These are phyloP conservation scores for Pseudozyma pruni DNA, from an alignment of 1,284 basidiomycete species.

Conservation along the genomic window DNA sequence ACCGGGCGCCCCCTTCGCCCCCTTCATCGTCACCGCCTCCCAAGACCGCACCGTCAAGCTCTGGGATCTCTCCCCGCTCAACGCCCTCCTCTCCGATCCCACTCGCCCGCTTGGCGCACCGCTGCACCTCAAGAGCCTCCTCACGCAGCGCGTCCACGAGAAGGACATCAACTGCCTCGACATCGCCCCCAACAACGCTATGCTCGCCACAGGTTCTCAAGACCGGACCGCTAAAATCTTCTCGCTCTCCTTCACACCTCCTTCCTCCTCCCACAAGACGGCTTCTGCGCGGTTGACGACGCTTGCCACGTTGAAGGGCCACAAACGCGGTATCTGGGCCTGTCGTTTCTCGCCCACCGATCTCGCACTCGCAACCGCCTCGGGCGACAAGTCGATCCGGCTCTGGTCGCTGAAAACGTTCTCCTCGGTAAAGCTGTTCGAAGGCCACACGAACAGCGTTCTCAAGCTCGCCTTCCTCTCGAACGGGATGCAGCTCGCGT, in stretches of 20 bases:
- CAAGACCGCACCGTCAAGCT: constrained; percentile 98
- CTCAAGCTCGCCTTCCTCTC: constrained; percentile 89
- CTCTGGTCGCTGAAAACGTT: constrained; percentile 84
- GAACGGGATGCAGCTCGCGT: constrained; percentile 84
- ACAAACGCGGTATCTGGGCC: constrained; percentile 95
- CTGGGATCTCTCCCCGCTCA: constrained; percentile 77
- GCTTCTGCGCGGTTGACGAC: constrained; percentile 72
- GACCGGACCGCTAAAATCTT: constrained; percentile 94
- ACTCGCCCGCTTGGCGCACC: constrained; percentile 2
- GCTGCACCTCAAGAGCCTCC: constrained; percentile 77
- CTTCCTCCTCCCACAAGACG: constrained; percentile 58
- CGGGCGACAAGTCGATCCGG: constrained; percentile 92
- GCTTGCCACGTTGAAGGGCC: constrained; percentile 91
- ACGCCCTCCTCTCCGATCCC: constrained; percentile 18
- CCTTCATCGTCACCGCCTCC: constrained; percentile 81
- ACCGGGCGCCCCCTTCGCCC: constrained; percentile 24
- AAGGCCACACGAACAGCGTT: constrained; percentile 89
- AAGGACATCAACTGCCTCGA: constrained; percentile 99
- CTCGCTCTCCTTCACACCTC: constrained; percentile 75
- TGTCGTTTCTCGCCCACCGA: constrained; percentile 87
- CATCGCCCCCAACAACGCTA: constrained; percentile 86
- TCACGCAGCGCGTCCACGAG: constrained; percentile 93
- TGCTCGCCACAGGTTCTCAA: constrained; percentile 93
- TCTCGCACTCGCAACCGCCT: constrained; percentile 87
- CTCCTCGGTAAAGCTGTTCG: constrained; percentile 70